Percentiles rank a stretch among this genome's conserved stretches.
Evolutionary conservation across 106 monocot species (phyloP).

Genomic region (Amphibolis antarctica): DNA sequence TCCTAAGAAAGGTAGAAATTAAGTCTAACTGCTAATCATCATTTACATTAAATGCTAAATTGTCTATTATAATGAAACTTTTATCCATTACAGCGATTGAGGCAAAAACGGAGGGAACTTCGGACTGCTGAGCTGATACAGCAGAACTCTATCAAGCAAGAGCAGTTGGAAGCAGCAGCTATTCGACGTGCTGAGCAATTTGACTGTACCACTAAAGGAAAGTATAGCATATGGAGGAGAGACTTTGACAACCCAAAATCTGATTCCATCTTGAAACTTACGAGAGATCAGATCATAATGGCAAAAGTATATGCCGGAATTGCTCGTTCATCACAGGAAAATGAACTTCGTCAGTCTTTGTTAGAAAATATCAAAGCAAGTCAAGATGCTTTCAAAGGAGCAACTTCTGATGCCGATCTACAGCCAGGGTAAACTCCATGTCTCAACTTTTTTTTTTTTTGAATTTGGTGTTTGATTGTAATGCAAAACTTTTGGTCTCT

Average conservation of each 20-base stretch:
- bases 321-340: slow-evolving; percentile 18
- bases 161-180: slow-evolving; percentile 17
- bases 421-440: slow-evolving; percentile 18
- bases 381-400: slow-evolving; percentile 15
- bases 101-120: slow-evolving; percentile 13
- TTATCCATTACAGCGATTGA: slow-evolving; percentile 15
- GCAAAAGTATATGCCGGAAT: slow-evolving; percentile 45
- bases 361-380: slow-evolving; percentile 19
- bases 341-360: slow-evolving; percentile 19
- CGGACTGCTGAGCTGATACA: slow-evolving; percentile 13
- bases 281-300: slow-evolving; percentile 56
- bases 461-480: not conserved
- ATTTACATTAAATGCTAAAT: not conserved
- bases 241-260: slow-evolving; percentile 20
- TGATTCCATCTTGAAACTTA: slow-evolving; percentile 29
- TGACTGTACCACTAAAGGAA: slow-evolving; percentile 11
- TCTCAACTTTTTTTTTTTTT: slow-evolving; percentile 3
- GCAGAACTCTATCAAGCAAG: not conserved
- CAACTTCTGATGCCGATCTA: slow-evolving; percentile 31
- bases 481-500: not conserved
- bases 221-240: slow-evolving; percentile 34
- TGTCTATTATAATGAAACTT: not conserved
- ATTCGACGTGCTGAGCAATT: slow-evolving; percentile 26
- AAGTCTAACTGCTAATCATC: not conserved
- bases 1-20: slow-evolving; percentile 1